Evolutionary conservation across 305 asterid species (phyloP).

Genomic region (Solanum hybrid): DNA sequence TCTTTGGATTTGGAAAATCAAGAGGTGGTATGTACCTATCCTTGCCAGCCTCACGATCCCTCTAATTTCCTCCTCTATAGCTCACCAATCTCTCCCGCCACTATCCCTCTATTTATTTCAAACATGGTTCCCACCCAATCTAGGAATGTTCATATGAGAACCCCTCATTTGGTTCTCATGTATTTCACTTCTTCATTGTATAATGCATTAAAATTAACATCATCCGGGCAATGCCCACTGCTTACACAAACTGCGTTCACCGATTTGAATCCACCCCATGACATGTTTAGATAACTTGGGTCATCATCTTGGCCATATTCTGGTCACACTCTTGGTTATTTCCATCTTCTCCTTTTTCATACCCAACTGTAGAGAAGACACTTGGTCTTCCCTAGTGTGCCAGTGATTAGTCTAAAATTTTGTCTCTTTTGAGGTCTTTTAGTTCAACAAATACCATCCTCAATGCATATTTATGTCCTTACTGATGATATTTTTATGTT

Average conservation of each 20-base stretch:
- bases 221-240: background rate
- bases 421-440: no score
- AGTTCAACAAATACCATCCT: no score
- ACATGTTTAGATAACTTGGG: background rate
- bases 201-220: background rate
- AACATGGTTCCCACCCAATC: background rate
- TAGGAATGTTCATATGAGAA: background rate
- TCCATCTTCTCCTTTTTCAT: background rate
- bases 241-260: background rate
- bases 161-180: background rate
- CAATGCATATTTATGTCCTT: no score
- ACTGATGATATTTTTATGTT: no score
- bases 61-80: background rate
- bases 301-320: background rate
- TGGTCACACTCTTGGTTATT: background rate
- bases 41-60: background rate
- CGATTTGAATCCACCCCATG: background rate
- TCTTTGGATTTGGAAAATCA: background rate
- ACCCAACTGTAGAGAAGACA: background rate
- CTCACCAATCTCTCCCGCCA: background rate
- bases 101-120: background rate
- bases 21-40: background rate
- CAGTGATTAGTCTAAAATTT: no score
- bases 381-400: background rate
- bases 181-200: background rate